Percentiles rank a stretch among this genome's conserved stretches.
Evolutionary conservation across 768 basidiomycete genomes (phyloP).

Genomic region (Auriscalpium microsporum): DNA sequence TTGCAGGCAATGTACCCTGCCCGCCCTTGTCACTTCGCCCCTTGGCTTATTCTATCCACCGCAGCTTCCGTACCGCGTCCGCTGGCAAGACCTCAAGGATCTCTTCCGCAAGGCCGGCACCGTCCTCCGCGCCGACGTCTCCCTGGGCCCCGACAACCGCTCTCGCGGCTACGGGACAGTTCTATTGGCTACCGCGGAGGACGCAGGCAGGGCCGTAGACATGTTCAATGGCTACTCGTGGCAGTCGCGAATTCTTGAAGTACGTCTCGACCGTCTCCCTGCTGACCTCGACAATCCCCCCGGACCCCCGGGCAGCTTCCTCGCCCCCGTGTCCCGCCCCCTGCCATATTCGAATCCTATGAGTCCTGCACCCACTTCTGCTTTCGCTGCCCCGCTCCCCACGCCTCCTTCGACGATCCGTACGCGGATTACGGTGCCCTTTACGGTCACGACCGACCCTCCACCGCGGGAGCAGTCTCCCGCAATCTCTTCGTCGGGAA

Average conservation of each 20-base stretch:
- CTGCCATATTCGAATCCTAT: neutral
- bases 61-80: conserved; percentile 90
- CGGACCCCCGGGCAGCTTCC: conserved; percentile 1
- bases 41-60: neutral
- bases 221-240: conserved; percentile 97
- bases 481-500: conserved; percentile 84
- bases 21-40: conserved; percentile 2
- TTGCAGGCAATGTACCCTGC: conserved; percentile 83
- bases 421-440: conserved; percentile 13
- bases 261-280: conserved; percentile 75
- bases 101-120: conserved; percentile 92
- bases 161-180: conserved; percentile 94
- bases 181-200: conserved; percentile 87
- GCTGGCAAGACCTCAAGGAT: conserved; percentile 99
- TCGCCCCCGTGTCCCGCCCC: conserved; percentile 2
- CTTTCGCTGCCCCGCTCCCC: conserved; percentile 5
- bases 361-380: conserved; percentile 14
- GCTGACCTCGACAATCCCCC: conserved; percentile 21
- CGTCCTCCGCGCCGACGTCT: conserved; percentile 42
- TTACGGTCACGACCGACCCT: conserved; percentile 22
- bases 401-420: conserved; percentile 8
- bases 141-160: conserved; percentile 73
- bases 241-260: conserved; percentile 90
- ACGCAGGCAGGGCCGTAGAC: conserved; percentile 89
- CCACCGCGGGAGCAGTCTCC: conserved; percentile 22